Conservation (phyloP, 805 yeast genomes). For the Candida sphagnicola region DNA sequence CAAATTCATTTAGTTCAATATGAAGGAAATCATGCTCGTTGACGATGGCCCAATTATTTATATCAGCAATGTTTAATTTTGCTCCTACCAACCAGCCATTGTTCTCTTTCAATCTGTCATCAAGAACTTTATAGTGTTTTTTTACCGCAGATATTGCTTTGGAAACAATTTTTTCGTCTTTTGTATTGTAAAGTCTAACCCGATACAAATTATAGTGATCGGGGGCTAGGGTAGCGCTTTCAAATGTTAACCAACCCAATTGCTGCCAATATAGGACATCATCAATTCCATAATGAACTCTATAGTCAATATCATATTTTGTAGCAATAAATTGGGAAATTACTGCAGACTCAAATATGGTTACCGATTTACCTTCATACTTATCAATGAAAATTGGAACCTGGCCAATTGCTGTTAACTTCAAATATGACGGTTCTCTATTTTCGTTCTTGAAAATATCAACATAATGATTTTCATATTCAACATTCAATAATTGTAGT, state of each 20-base stretch:
- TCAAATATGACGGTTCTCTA: conserved; percentile 50
- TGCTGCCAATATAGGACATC: conserved; percentile 42
- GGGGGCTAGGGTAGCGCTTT: conserved; percentile 51
- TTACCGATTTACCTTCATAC: conserved; percentile 28
- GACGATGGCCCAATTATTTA: conserved; percentile 31
- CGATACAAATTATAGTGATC: conserved; percentile 52
- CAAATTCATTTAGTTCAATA: not conserved
- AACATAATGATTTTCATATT: conserved; percentile 33
- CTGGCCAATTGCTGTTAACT: conserved; percentile 52
- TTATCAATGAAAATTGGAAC: conserved; percentile 45
- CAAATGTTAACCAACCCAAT: conserved; percentile 48
- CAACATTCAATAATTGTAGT: conserved; percentile 32
- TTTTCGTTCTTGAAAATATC: conserved; percentile 39
- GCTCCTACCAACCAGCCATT: conserved; percentile 54
- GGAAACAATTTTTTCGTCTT: conserved; percentile 46
- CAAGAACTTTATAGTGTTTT: conserved; percentile 46
- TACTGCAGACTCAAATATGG: conserved; percentile 52
- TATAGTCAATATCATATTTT: conserved; percentile 47
- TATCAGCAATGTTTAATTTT: conserved; percentile 51
- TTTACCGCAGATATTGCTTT: conserved; percentile 43
- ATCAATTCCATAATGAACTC: conserved; percentile 27
- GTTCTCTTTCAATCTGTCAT: conserved; percentile 36
- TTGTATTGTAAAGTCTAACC: conserved; percentile 32
- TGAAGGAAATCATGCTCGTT: not conserved
- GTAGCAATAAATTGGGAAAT: conserved; percentile 51